A percentile compares a stretch with the other conserved stretches of the same genome.
Conservation (phyloP, 495 filamentous ascomycete species). For the Chaetomium cochliodes region DNA sequence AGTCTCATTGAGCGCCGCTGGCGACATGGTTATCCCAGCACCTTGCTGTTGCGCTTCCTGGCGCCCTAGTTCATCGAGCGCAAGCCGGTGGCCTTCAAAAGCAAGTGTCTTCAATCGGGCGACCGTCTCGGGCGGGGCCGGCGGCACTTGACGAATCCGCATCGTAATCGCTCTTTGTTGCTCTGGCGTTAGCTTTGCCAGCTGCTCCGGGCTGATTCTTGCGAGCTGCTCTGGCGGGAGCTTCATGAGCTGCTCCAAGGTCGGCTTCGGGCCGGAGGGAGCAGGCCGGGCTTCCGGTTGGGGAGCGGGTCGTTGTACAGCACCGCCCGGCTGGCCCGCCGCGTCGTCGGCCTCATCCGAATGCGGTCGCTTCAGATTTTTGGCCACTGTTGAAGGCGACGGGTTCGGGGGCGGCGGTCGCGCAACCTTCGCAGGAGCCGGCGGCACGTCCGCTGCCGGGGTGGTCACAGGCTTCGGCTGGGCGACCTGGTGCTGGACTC, state of each 20-base stretch:
- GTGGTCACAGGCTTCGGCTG: constrained; percentile 11
- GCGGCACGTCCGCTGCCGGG: background rate
- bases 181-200: constrained; percentile 52
- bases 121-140: constrained; percentile 28
- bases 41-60: constrained; percentile 36
- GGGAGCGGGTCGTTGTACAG: constrained; percentile 35
- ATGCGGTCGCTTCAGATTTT: constrained; percentile 55
- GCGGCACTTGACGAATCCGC: constrained; percentile 29
- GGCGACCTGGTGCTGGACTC: background rate
- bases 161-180: constrained; percentile 53
- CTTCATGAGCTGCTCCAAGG: constrained; percentile 11
- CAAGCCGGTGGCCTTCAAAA: constrained; percentile 31
- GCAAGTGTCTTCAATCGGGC: constrained; percentile 37
- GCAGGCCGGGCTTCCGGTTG: constrained; percentile 22
- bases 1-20: constrained; percentile 38
- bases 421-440: constrained; percentile 1
- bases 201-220: constrained; percentile 43
- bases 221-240: constrained; percentile 8
- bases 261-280: constrained; percentile 4
- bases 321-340: constrained; percentile 44
- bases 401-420: constrained; percentile 20
- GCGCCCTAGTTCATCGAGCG: constrained; percentile 11
- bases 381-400: constrained; percentile 30
- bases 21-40: constrained; percentile 38
- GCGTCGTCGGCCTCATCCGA: constrained; percentile 63